Conservation (phyloP, 2,329 filamentous ascomycete species). For the Curvularia verruculosa region DNA sequence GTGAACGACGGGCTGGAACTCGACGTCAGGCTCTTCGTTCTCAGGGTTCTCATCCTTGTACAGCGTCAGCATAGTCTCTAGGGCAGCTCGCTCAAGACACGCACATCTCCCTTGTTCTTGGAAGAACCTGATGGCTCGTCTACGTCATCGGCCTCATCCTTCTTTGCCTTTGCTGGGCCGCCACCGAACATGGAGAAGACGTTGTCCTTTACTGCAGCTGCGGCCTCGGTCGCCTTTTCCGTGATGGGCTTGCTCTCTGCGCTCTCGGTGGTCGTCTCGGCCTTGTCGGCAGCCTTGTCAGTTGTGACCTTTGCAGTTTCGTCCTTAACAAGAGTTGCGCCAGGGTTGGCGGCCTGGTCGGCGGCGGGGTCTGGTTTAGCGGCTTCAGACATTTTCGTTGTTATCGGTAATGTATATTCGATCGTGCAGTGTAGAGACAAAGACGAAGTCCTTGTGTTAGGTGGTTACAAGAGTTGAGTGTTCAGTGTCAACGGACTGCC, state of each 20-base stretch:
- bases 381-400: slow-evolving; percentile 45
- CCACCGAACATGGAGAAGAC: slow-evolving; percentile 99
- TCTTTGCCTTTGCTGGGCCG: slow-evolving; percentile 95
- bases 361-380: slow-evolving; percentile 51
- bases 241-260: slow-evolving; percentile 60
- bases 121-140: slow-evolving; percentile 86
- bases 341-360: slow-evolving; percentile 48
- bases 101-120: slow-evolving; percentile 56
- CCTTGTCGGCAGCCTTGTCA: slow-evolving; percentile 41
- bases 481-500: slow-evolving; percentile 15
- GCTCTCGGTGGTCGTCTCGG: slow-evolving; percentile 31
- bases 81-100: slow-evolving; percentile 10
- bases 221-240: slow-evolving; percentile 48
- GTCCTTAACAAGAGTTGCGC: slow-evolving; percentile 50
- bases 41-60: slow-evolving; percentile 74
- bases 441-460: slow-evolving; percentile 16
- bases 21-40: slow-evolving; percentile 89
- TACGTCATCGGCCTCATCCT: slow-evolving; percentile 71
- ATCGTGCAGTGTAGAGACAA: slow-evolving; percentile 6
- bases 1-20: slow-evolving; percentile 96
- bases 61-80: slow-evolving; percentile 18
- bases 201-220: slow-evolving; percentile 56
- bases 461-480: slow-evolving; percentile 8
- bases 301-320: slow-evolving; percentile 55
- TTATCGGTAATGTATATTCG: slow-evolving; percentile 10